Conservation (phyloP, 768 basidiomycete species). For the Coprinopsis strossmayeri region DNA sequence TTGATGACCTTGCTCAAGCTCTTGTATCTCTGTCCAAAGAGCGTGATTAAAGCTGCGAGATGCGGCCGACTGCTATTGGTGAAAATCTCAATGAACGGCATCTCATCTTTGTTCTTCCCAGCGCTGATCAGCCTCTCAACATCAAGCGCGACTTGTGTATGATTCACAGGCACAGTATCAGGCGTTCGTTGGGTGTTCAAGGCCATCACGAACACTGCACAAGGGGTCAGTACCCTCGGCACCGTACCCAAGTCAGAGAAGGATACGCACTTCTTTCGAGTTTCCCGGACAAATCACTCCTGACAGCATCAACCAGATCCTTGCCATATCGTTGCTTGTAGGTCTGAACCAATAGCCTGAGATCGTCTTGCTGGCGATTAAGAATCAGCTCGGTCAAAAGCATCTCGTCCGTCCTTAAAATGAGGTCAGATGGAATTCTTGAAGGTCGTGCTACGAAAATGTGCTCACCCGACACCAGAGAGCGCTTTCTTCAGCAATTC, state of each 20-base stretch:
- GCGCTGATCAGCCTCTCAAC: conserved; percentile 35
- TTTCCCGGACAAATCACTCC: conserved; percentile 26
- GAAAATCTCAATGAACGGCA: conserved; percentile 41
- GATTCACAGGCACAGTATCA: conserved; percentile 30
- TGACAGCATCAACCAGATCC: conserved; percentile 24
- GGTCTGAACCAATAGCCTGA: conserved; percentile 24
- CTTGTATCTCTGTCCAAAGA: conserved; percentile 25
- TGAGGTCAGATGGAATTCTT: not conserved
- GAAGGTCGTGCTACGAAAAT: not conserved
- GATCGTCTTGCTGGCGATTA: conserved; percentile 28
- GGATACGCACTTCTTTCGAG: conserved; percentile 23
- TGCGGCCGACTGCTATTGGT: conserved; percentile 42
- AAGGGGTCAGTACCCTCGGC: not conserved
- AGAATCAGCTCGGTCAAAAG: conserved; percentile 34
- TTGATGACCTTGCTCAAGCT: conserved; percentile 33
- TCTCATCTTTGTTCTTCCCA: conserved; percentile 28
- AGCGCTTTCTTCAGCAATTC: conserved; percentile 26
- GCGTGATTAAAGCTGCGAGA: conserved; percentile 27
- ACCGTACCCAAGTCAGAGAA: conserved; percentile 3
- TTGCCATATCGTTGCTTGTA: conserved; percentile 25
- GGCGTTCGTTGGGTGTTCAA: conserved; percentile 35
- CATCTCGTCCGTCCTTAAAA: conserved; percentile 26
- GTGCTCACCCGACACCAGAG: conserved; percentile 27
- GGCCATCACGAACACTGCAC: conserved; percentile 49
- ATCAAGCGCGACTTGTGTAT: conserved; percentile 33